Base-by-base conservation (phyloP, 78 protist genomes). In the Cavenderia fasciculata region DNA sequence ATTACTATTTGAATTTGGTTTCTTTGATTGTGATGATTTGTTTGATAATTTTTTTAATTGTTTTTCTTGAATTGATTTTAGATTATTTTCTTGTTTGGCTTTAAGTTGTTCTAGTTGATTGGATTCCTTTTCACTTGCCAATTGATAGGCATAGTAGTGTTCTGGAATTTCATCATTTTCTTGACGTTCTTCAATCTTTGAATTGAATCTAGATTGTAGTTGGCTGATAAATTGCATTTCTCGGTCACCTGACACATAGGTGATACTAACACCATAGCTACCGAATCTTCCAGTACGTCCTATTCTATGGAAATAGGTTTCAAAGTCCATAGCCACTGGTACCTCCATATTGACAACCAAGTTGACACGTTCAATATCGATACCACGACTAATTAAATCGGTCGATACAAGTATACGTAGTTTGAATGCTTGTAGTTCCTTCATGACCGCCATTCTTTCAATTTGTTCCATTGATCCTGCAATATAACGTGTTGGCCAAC, bases 221-320 rank as follows among this genome's bases (percentile, higher is more conserved):
- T 82, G 69, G 43, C 27, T 21, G 5, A 82, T 44, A 34, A 82
- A 82, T 21, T 38, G 27, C 33, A 25, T 23, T 49, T 56, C 40
- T 46, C 38, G 5, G 52, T 65, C 43, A 86, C 96, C 97, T 2
- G 97, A 95, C 36, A 98, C 96, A 19, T 97, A 10, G 16, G 96
- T 96, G 52, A 98, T 40, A 0, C 99, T 85, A 25, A 54, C 51
- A 10, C 99, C 99, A 19, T 84, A 21, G 0, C 97, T 88, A 18
- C 99, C 99, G 7, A 98, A 98, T 23, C 99, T 95, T 47, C 99
- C 99, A 7, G 99, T 98, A 23, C 99, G 49, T 16, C 99, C 99
- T 21, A 98, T 98, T 27, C 99, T 90, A 74, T 98, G 99, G 36
- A 98, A 91, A 95, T 98, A 98, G 86, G 95, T 73, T 93, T 97